phyloP scores from a whole-genome alignment of 768 basidiomycete species.

The Leucocoprinus sp. region DNA sequence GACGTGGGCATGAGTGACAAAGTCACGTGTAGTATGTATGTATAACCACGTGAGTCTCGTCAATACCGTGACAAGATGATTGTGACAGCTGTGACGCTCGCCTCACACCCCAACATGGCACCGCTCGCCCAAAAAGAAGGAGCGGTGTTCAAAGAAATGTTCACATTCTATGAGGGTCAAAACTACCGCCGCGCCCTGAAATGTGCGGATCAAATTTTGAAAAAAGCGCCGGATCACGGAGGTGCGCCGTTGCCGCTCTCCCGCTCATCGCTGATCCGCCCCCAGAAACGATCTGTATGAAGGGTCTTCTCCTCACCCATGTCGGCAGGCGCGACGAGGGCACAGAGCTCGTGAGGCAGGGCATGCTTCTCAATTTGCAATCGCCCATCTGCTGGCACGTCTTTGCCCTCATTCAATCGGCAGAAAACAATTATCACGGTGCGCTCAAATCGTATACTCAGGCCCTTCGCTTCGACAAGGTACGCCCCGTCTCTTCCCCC shows the following conservation, averaged over 20 bases:
- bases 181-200: conserved; percentile 87
- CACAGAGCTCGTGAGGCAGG: conserved; percentile 76
- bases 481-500: conserved; percentile 25
- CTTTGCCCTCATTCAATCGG: conserved; percentile 89
- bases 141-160: conserved; percentile 76
- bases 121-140: conserved; percentile 78
- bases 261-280: not conserved
- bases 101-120: too few species aligned
- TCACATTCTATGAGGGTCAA: conserved; percentile 82
- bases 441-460: conserved; percentile 89
- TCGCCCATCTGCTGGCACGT: conserved; percentile 99
- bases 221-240: conserved; percentile 93
- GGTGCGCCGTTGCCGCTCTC: conserved; percentile 41
- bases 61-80: too few species aligned
- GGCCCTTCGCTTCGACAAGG: conserved; percentile 85
- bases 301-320: conserved; percentile 79
- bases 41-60: too few species aligned
- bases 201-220: conserved; percentile 87
- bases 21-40: too few species aligned
- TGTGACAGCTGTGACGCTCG: too few species aligned
- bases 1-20: too few species aligned
- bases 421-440: conserved; percentile 91
- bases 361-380: conserved; percentile 68
- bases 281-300: conserved; percentile 93
- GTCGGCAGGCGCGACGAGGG: conserved; percentile 78